Percentiles rank a stretch among this genome's conserved stretches.
phyloP scores from a whole-genome alignment of 1,284 basidiomycete genomes.

The Tilletia walkeri region DNA sequence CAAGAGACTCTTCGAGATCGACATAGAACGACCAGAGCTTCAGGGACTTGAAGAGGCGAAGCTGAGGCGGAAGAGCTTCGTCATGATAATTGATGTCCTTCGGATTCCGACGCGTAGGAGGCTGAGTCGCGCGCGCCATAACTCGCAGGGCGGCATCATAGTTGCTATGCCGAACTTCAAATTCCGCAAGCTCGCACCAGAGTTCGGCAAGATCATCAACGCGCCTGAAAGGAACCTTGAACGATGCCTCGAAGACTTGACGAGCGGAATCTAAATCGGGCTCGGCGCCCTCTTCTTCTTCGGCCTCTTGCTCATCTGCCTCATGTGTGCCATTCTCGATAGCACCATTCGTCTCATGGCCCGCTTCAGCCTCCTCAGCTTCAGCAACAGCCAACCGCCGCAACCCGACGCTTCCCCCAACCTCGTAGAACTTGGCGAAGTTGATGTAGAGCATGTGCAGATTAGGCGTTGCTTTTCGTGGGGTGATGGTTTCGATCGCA shows the following conservation, averaged over 20 bases:
- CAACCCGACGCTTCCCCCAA: constrained; percentile 66
- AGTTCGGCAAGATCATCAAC: constrained; percentile 97
- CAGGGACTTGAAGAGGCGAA: constrained; percentile 90
- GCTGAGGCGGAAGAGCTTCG: constrained; percentile 83
- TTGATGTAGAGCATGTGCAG: constrained; percentile 87
- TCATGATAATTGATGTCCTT: constrained; percentile 91
- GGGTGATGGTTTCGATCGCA: constrained; percentile 83
- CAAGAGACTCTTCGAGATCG: constrained; percentile 93
- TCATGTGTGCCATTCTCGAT: constrained; percentile 61
- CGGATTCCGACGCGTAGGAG: constrained; percentile 71
- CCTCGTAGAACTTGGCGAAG: constrained; percentile 96
- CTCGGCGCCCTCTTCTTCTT: constrained; percentile 62
- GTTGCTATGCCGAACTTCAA: constrained; percentile 94
- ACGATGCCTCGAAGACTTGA: constrained; percentile 87
- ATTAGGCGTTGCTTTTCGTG: constrained; percentile 87
- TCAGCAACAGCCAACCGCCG: constrained; percentile 14
- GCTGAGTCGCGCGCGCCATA: constrained; percentile 85
- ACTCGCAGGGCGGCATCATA: constrained; percentile 91
- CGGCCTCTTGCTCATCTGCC: constrained; percentile 61
- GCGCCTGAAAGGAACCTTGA: constrained; percentile 85
- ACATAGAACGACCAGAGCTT: constrained; percentile 99
- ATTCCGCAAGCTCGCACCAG: constrained; percentile 99
- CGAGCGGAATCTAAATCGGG: constrained; percentile 79
- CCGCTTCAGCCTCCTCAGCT: constrained; percentile 40
- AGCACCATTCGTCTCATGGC: constrained; percentile 60